Conservation (phyloP, 768 basidiomycete species). For the Suillus luteus region DNA sequence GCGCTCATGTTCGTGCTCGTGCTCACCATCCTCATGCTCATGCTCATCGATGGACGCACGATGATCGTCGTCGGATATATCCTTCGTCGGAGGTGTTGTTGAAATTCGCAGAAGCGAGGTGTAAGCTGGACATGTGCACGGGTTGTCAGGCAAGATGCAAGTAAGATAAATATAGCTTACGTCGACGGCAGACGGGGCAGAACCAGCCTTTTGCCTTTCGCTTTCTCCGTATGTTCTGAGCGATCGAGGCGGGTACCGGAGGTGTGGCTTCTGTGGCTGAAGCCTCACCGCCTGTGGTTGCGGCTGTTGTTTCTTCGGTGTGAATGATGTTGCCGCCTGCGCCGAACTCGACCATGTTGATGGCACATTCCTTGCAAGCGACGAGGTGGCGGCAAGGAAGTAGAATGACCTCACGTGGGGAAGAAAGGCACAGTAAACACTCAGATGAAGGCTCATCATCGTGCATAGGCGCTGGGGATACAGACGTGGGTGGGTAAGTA, state of each 20-base stretch:
- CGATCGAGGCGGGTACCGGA: conserved; percentile 22
- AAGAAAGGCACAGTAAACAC: conserved; percentile 88
- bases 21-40: conserved; percentile 19
- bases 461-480: conserved; percentile 30
- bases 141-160: conserved; percentile 9
- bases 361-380: conserved; percentile 91
- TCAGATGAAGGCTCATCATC: conserved; percentile 82
- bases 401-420: conserved; percentile 88
- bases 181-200: conserved; percentile 95
- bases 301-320: conserved; percentile 38
- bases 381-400: conserved; percentile 93
- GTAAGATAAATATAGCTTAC: conserved; percentile 49
- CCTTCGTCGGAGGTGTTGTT: conserved; percentile 57
- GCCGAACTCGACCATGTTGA: conserved; percentile 98
- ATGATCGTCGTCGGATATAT: conserved; percentile 35
- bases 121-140: conserved; percentile 55
- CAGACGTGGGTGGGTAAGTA: conserved; percentile 48
- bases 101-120: conserved; percentile 86
- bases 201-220: conserved; percentile 97
- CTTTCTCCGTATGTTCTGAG: conserved; percentile 65
- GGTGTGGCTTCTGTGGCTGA: conserved; percentile 17
- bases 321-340: conserved; percentile 88
- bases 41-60: conserved; percentile 30
- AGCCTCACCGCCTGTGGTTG: conserved; percentile 28
- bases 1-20: conserved; percentile 23